Evolutionary conservation across 2,329 filamentous ascomycete genomes (phyloP), one percentile per base, ranked within the genome.

Genomic region (Cordyceps cicadae): DNA sequence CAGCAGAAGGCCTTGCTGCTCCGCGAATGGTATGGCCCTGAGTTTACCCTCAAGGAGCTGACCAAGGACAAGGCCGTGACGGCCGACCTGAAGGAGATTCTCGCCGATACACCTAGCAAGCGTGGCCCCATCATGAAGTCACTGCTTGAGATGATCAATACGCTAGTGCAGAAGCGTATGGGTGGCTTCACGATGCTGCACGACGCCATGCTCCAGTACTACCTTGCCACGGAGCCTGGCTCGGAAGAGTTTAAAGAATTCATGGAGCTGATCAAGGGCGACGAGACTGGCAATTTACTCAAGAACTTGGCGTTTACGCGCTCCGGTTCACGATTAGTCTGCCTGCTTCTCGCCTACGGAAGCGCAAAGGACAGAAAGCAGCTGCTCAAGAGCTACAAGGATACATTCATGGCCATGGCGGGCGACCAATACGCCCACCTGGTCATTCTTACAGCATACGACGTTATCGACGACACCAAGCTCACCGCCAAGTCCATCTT

Each of bases 201-300:
- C 74, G 94, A 97, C 69, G 94, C 94, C 54, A 96, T 99, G 92
- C 80, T 97, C 62, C 93, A 99, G 72, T 99, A 97, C 75, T 97
- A 93, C 75, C 77, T 91, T 58, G 93, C 89, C 68, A 85, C 87
- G 52, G 87, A 88, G 65, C 79, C 84, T 5, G 92, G 88, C 3
- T 90, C 87, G 50, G 86, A 90, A 62, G 93, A 97, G 72, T 87
- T 90, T 48, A 89, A 81, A 37, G 92, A 96, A 67, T 97, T 96
- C 70, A 77, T 95, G 62, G 92, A 97, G 73, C 81, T 95, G 66
- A 79, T 99, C 69, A 96, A 95, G 77, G 90, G 90, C 46, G 93
- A 99, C 66, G 90, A 96, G 70, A 87, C 89, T 62, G 92, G 91
- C 53, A 92, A 97, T 72, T 75, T 97, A 64, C 81, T 94, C 65